phyloP scores from a whole-genome alignment of 2,329 filamentous ascomycete species.

The Sporothrix inflata region DNA sequence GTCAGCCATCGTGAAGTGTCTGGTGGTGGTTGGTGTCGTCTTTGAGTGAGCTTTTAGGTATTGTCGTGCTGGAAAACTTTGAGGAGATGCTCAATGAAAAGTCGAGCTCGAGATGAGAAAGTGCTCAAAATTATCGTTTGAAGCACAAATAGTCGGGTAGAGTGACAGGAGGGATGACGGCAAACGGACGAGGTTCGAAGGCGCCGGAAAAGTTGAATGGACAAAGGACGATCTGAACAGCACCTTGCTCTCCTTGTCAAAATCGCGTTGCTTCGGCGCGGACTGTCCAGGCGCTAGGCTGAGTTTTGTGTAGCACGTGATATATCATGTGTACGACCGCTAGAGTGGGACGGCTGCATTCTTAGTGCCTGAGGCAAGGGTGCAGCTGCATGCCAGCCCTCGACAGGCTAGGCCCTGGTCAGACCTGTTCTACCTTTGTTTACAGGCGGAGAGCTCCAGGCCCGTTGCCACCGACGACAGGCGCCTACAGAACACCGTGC shows the following conservation, averaged over 20 bases:
- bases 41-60: not conserved
- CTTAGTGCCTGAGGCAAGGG: constrained; percentile 26
- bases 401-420: not conserved
- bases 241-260: constrained; percentile 19
- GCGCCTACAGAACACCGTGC: constrained; percentile 7
- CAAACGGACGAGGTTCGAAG: not conserved
- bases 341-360: not conserved
- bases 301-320: not conserved
- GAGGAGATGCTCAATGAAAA: not conserved
- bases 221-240: not conserved
- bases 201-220: not conserved
- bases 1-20: constrained; percentile 19
- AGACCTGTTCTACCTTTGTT: constrained; percentile 32
- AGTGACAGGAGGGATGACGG: not conserved
- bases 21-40: not conserved
- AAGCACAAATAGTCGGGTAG: not conserved
- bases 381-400: constrained; percentile 20
- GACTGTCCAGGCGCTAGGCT: not conserved
- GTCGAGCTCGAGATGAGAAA: not conserved
- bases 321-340: not conserved
- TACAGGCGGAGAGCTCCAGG: constrained; percentile 34
- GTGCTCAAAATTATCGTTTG: not conserved
- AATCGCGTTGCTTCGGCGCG: constrained; percentile 23
- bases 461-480: constrained; percentile 40
- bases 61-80: not conserved